Base-by-base conservation (phyloP, 2,329 filamentous ascomycete species). In the Ilyonectria sp. region DNA sequence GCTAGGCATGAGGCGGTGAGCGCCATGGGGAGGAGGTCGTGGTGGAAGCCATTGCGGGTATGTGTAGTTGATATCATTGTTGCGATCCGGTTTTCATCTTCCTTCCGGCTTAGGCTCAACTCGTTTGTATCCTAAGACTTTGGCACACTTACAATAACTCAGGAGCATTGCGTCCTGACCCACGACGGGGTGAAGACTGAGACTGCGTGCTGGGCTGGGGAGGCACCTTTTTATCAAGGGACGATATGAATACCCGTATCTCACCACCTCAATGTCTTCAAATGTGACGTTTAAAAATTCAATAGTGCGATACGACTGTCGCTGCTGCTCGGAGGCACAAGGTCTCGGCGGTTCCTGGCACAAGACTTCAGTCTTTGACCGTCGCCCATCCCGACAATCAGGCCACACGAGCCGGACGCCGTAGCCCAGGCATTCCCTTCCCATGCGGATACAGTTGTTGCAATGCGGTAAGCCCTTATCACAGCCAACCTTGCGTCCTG, bases 401-500 rank as follows among this genome's bases (percentile, higher is more conserved):
- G 84, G 83, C 84, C 84, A 86, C 6, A 81, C 78, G 5, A 86
- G 80, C 46, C 83, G 83, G 44, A 85, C 74, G 5, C 80, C 82
- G 68, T 86, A 86, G 47, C 84, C 83, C 60, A 81, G 65, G 70
- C 84, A 86, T 65, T 76, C 63, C 66, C 84, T 79, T 19, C 79
- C 79, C 2, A 83, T 82, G 23, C 81, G 78, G 15, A 76, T 75
- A 69, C 84, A 86, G 71, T 85, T 85, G 53, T 79, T 76, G 75
- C 84, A 86, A 23, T 73, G 69, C 4, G 84, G 84, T 26, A 81
- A 75, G 15, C 76, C 75, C 59, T 81, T 80, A 73, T 86, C 84
- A 68, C 84, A 86, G 50, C 83, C 83, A 65, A 86, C 82, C 72
- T 86, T 86, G 63, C 83, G 82, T 67, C 80, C 84, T 86, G 73